Base-by-base conservation (phyloP, 202 grass and related monocot species). In the Alloteropsis angusta region DNA sequence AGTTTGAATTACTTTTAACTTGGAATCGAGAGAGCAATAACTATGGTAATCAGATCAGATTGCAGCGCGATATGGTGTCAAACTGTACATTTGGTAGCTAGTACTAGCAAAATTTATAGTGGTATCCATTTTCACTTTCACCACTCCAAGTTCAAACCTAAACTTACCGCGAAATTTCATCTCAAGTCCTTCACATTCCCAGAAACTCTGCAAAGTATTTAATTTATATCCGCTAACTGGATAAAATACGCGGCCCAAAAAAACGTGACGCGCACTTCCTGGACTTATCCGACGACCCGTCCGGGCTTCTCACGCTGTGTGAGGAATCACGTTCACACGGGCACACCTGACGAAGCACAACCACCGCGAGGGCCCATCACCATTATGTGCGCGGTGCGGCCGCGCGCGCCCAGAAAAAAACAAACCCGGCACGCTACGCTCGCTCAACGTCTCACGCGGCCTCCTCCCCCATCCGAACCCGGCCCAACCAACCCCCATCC, bases 341-440 rank as follows among this genome's bases (percentile, higher is more conserved):
- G 35, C 74, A 47, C 42, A 48, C 26, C 41, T 2, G 9, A 17
- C 36, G 30, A 56, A 28, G 34, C 34, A 25, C 5, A 53, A 14
- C 30, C 22, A 19, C 21, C 71, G 36, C 19, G 34, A 21, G 23
- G 34, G 0, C 69, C 37, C 71, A 4, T 3, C 53, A 3, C 21
- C 36, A 54, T 53, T 72, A 69, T 69, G 17, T 35, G 18, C 28
- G 42, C 5, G 36, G 7, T 5, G 50, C 35, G n/a, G 21, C 34
- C 6, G 6, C 0, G 70, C 32, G 12, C 53, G 7, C 35, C 49
- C 11, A 15, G 12, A 60, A 22, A 22, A 19, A 36, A 38, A 82
- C 44, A 7, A 65, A 46, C 58, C 72, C 7, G 52, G 21, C 76
- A 85, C 76, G 77, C 39, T 6, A 76, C 75, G 55, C 76, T 39